Base-by-base conservation (phyloP, 306 rosid species). In the Pyrus communis region DNA sequence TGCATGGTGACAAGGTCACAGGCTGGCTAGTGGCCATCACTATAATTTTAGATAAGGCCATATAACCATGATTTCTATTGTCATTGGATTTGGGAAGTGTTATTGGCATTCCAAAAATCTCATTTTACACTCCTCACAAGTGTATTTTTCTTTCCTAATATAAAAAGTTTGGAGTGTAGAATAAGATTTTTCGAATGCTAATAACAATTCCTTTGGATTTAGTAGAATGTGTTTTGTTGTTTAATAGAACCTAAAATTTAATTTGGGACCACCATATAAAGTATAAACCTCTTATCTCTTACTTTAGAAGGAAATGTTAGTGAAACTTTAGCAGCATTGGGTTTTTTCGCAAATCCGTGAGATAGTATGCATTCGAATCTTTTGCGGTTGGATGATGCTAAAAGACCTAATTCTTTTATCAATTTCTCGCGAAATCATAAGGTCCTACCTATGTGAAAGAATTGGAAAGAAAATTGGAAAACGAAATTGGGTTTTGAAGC, bases 21-120 rank as follows among this genome's bases (percentile, higher is more conserved):
- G 88, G 73, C 86, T 86, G 21, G 54, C 54, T 14, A 15, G 19
- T 49, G 91, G 89, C 82, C 54, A 28, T 73, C 66, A 22, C 78
- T 70, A 82, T 79, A 74, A 79, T 77, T 75, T 67, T 57, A 43
- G 67, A 80, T 65, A 31, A 80, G 77, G 78, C 81, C 77, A 71
- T 83, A 64, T 81, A 70, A 76, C 73, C 82, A 76, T 83, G 57
- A 30, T 55, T 61, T 64, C 78, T 69, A 78, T 84, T 76, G 79
- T 82, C 61, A 58, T 81, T 25, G 25, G 25, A 25, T 25, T 25
- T 25, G 25, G 25, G 25, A 25, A 25, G 25, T 25, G 25, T 25
- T 25, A 25, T 25, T 25, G 25, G 25, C 25, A 25, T 25, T 25
- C 25, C 25, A 25, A 25, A 25, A 25, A 25, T 25, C 25, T 25